Evolutionary conservation across 1,139 yeast species (phyloP), one percentile per base, ranked within the genome.

Genomic region (Spencermartinsiella ligniputridi): DNA sequence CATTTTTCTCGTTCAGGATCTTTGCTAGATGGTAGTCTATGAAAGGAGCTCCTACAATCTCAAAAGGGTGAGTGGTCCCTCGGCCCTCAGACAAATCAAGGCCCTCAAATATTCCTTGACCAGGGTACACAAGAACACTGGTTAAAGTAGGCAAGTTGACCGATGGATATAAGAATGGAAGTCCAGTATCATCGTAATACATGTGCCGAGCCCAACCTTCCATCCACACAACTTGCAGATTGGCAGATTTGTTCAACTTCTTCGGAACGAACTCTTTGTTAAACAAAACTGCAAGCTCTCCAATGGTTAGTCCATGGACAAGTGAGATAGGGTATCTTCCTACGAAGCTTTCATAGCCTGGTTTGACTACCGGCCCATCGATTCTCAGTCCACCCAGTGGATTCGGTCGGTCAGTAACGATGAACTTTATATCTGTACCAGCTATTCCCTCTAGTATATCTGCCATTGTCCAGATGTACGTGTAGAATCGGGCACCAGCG

Each of bases 21-120:
- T 45, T 40, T 3, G 47, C 39, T 29, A 47, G 24, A 20, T 38
- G 34, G 32, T 42, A 47, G 36, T 47, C 49, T 35, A 47, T 38
- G 24, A 35, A 47, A 4, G 50, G 49, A 2, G 49, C 50, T 4
- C 50, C 50, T 8, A 47, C 24, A 8, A 47, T 47, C 19, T 47
- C 50, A 25, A 47, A 47, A 2, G 50, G 50, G 34, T 47, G 50
- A 3, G 50, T 47, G n/a, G 50, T 47, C 1, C 50, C 50, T 12
- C 50, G 35, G 12, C 50, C 50, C 33, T 47, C 50, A 13, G 50
- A 47, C 15, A 45, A 16, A 8, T 38, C 21, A 13, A 44, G 29
- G 9, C 50, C 50, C 21, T 47, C 50, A 30, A 47, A 45, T 22
- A 46, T 33, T 5, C 50, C 46, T 9, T 39, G 42, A 3, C 50